phyloP scores from a whole-genome alignment of 768 basidiomycete species.

The Mycena polygramma region DNA sequence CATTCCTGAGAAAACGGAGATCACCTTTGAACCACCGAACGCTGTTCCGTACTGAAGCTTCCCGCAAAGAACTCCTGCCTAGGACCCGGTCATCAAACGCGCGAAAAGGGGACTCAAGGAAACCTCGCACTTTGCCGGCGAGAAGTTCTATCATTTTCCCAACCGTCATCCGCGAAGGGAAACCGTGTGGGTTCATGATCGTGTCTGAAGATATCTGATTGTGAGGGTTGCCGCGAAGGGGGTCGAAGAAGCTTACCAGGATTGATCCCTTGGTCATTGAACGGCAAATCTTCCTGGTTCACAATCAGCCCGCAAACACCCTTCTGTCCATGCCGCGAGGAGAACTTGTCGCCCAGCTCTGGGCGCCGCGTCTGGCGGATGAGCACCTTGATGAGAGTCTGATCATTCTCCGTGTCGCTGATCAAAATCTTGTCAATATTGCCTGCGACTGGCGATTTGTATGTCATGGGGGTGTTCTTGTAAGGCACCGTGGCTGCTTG shows the following conservation, averaged over 20 bases:
- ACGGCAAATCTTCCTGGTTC: constrained; percentile 99
- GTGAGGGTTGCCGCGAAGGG: constrained; percentile 6
- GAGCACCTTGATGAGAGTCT: constrained; percentile 96
- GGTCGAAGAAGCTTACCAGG: constrained; percentile 69
- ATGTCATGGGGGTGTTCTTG: constrained; percentile 92
- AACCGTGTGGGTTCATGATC: constrained; percentile 99
- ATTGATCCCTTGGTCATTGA: constrained; percentile 96
- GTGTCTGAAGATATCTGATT: constrained; percentile 70
- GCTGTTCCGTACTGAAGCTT: constrained; percentile 95
- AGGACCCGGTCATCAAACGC: constrained; percentile 29
- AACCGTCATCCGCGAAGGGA: constrained; percentile 99
- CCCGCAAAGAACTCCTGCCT: constrained; percentile 93
- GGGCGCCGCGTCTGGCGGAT: constrained; percentile 97
- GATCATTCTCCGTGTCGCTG: constrained; percentile 96
- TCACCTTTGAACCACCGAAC: constrained; percentile 96
- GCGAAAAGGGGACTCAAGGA: constrained; percentile 2
- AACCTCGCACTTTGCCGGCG: constrained; percentile 82
- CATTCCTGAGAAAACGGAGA: constrained; percentile 14
- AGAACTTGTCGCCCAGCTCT: constrained; percentile 99
- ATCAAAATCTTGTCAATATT: constrained; percentile 99
- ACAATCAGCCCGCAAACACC: constrained; percentile 99
- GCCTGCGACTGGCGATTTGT: constrained; percentile 94
- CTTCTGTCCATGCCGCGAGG: constrained; percentile 97
- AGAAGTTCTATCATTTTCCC: constrained; percentile 99
- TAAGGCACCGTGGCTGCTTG: constrained; percentile 88